Evolutionary conservation across 345 rosid genomes (phyloP).

Genomic region (Gossypioides kirkii): DNA sequence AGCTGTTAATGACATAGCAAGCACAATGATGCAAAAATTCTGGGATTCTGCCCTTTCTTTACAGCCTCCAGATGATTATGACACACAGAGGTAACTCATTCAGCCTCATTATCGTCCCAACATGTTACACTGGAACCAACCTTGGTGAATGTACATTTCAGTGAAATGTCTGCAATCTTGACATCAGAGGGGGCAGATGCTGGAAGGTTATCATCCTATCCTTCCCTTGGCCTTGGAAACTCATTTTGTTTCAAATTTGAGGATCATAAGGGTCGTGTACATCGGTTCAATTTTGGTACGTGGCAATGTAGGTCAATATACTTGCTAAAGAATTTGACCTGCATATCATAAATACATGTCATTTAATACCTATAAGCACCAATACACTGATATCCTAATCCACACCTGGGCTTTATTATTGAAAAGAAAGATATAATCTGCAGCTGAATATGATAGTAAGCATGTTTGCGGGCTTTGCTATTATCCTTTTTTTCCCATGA

Average conservation of each 20-base stretch:
- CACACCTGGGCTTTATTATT: neutral
- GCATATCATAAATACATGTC: neutral
- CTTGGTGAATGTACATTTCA: constrained; percentile 28
- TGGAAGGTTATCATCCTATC: constrained; percentile 52
- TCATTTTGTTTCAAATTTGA: constrained; percentile 80
- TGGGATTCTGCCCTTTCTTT: constrained; percentile 97
- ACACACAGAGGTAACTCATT: constrained; percentile 60
- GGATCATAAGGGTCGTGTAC: constrained; percentile 85
- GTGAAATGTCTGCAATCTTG: constrained; percentile 78
- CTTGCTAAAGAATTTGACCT: constrained; percentile 1
- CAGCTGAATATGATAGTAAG: neutral
- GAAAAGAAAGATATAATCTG: neutral
- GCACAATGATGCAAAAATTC: constrained; percentile 96
- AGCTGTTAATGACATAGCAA: constrained; percentile 82
- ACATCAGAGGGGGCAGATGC: constrained; percentile 60
- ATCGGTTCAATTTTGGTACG: constrained; percentile 74
- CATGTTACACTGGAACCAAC: constrained; percentile 22
- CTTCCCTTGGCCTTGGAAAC: constrained; percentile 74
- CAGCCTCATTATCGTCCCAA: constrained; percentile 13
- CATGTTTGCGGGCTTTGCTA: neutral
- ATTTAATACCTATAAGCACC: neutral
- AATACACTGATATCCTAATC: neutral
- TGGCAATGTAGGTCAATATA: constrained; percentile 5
- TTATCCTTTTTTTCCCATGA: neutral
- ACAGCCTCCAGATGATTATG: constrained; percentile 92